These are phyloP conservation scores for Mucor velutinosus DNA, from an alignment of 371 early-diverging fungal genomes.

Conservation along the genomic window DNA sequence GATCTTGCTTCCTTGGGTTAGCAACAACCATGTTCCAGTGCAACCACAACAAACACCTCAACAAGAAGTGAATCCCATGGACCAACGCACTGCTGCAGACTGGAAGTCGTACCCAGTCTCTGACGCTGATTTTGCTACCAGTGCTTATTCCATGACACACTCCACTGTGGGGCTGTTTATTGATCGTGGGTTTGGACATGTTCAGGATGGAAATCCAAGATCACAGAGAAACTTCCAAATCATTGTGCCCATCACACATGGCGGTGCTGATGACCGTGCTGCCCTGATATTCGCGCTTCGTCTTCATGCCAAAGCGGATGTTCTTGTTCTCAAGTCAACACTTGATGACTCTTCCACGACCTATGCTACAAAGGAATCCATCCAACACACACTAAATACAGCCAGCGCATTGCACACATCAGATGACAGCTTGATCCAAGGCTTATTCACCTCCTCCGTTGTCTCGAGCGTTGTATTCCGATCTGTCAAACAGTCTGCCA, in stretches of 20 bases:
- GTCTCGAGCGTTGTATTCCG: neutral
- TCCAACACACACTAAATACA: slow-evolving; percentile 1
- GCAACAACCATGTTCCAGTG: neutral
- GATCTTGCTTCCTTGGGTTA: slow-evolving; percentile 31
- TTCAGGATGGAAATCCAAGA: slow-evolving; percentile 10
- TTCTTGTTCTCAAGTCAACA: slow-evolving; percentile 10
- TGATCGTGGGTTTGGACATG: slow-evolving; percentile 70
- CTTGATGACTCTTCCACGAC: neutral
- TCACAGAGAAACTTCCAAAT: slow-evolving; percentile 32
- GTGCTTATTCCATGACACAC: slow-evolving; percentile 20
- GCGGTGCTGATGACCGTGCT: slow-evolving; percentile 17
- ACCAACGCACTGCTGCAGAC: neutral
- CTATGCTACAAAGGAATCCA: slow-evolving; percentile 12
- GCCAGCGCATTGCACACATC: neutral
- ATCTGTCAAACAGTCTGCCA: neutral
- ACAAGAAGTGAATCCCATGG: neutral
- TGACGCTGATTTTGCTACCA: slow-evolving; percentile 24
- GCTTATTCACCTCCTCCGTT: neutral
- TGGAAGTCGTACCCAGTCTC: slow-evolving; percentile 5
- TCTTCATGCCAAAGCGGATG: slow-evolving; percentile 20
- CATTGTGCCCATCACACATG: slow-evolving; percentile 27
- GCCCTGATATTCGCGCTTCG: slow-evolving; percentile 38
- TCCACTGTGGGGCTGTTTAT: slow-evolving; percentile 59
- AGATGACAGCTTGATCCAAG: neutral
- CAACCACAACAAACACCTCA: neutral